Conservation (phyloP, 768 basidiomycete species). For the Boletus subparvulus region DNA sequence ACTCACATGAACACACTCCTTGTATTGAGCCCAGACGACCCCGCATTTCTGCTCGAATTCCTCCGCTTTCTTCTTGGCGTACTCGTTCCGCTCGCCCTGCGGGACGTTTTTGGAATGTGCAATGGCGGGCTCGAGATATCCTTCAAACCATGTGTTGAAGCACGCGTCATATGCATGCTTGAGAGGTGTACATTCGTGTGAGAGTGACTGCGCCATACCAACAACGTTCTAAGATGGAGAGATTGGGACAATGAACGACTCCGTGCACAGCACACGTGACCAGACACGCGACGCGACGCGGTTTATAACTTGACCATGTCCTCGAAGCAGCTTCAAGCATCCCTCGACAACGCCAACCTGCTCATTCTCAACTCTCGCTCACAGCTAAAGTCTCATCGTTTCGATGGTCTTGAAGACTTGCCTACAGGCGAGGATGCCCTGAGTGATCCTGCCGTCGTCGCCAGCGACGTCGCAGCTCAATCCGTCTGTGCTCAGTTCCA, state of each 20-base stretch:
- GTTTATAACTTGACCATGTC: constrained; percentile 10
- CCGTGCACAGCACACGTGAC: constrained; percentile 4
- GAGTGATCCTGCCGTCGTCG: constrained; percentile 56
- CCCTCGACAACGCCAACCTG: constrained; percentile 26
- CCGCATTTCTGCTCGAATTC: constrained; percentile 90
- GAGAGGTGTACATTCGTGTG: constrained; percentile 82
- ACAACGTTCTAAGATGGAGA: too few relatives aligned
- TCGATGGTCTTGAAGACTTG: constrained; percentile 31
- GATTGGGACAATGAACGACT: too few relatives aligned
- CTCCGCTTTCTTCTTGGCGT: constrained; percentile 76
- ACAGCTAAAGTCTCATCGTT: constrained; percentile 26
- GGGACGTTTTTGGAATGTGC: constrained; percentile 39
- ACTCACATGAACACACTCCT: constrained; percentile 78
- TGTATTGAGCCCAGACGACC: constrained; percentile 76
- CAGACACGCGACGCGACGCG: neutral
- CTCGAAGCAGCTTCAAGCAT: constrained; percentile 26
- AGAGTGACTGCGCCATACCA: constrained; percentile 76
- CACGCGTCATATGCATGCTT: constrained; percentile 91
- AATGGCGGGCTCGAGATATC: constrained; percentile 85
- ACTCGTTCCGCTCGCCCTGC: constrained; percentile 50
- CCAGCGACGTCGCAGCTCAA: constrained; percentile 58
- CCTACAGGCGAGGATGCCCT: constrained; percentile 27
- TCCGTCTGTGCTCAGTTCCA: constrained; percentile 43
- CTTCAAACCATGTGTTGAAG: constrained; percentile 98
- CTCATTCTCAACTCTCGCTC: constrained; percentile 23